These are phyloP conservation scores for Didymella lethalis DNA, from an alignment of 2,329 filamentous ascomycete genomes.

Conservation along the genomic window DNA sequence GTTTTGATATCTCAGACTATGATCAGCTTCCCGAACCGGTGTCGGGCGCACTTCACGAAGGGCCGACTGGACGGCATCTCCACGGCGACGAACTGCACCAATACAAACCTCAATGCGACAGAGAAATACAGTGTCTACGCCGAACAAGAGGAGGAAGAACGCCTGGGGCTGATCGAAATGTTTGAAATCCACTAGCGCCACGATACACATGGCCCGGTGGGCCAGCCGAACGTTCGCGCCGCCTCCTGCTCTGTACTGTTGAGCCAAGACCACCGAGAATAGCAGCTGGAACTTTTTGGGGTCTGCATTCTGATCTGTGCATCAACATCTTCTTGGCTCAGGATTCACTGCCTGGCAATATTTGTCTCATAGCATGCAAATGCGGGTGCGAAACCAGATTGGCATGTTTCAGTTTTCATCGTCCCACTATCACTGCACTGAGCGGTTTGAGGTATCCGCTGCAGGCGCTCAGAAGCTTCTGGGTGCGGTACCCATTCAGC, in stretches of 20 bases:
- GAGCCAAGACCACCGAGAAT: neutral
- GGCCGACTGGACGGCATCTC: too few relatives aligned
- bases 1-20: neutral
- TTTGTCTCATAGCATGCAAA: neutral
- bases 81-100: neutral
- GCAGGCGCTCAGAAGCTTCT: too few relatives aligned
- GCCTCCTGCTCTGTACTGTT: neutral
- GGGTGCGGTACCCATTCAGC: too few relatives aligned
- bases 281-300: neutral
- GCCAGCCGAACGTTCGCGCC: neutral
- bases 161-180: conserved; percentile 2
- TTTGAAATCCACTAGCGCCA: conserved; percentile 3
- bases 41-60: too few relatives aligned
- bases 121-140: neutral
- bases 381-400: neutral
- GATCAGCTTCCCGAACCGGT: neutral
- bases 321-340: neutral
- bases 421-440: neutral
- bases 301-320: neutral
- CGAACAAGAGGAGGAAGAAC: neutral
- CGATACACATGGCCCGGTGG: neutral
- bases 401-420: neutral
- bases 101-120: neutral
- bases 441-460: too few relatives aligned
- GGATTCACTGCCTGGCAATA: neutral